phyloP scores from a whole-genome alignment of 352 stramenopile genomes.

The Pythium pyrilobum region DNA sequence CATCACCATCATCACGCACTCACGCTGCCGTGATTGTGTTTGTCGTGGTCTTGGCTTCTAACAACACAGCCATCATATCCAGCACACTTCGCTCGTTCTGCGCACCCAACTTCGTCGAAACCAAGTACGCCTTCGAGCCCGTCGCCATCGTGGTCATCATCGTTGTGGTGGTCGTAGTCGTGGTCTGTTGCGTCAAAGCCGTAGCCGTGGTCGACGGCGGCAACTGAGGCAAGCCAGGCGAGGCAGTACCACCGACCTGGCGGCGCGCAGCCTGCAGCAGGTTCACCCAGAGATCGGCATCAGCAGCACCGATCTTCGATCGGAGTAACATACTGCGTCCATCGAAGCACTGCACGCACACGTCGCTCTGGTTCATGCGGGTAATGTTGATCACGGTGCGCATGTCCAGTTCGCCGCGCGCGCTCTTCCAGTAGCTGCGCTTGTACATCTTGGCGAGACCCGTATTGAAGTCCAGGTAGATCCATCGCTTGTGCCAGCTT shows the following conservation, averaged over 20 bases:
- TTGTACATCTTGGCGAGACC: slow-evolving; percentile 78
- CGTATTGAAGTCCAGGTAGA: slow-evolving; percentile 72
- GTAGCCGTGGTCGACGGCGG: background rate
- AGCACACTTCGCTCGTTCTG: slow-evolving; percentile 8
- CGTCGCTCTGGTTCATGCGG: slow-evolving; percentile 65
- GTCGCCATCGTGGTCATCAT: background rate
- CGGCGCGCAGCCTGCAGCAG: slow-evolving; percentile 63
- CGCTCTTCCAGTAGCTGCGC: slow-evolving; percentile 79
- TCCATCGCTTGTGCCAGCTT: slow-evolving; percentile 79
- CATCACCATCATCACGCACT: background rate
- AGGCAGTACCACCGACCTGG: slow-evolving; percentile 19
- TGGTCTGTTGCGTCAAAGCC: background rate
- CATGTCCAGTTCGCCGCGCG: slow-evolving; percentile 67
- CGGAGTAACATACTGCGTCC: slow-evolving; percentile 55
- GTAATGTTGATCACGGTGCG: slow-evolving; percentile 52
- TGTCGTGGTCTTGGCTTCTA: slow-evolving; percentile 2
- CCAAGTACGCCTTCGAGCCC: background rate
- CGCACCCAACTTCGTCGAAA: slow-evolving; percentile 8
- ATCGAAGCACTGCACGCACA: slow-evolving; percentile 60
- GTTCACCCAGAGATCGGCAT: slow-evolving; percentile 72
- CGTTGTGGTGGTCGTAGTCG: slow-evolving; percentile 12
- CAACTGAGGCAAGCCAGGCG: background rate
- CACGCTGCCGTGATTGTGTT: slow-evolving; percentile 16
- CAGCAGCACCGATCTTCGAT: slow-evolving; percentile 37
- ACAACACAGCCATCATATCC: slow-evolving; percentile 8